Evolutionary conservation across 148 eudicot genomes (phyloP), one percentile per base, ranked within the genome.

Genomic region (Rhododendron simsii): DNA sequence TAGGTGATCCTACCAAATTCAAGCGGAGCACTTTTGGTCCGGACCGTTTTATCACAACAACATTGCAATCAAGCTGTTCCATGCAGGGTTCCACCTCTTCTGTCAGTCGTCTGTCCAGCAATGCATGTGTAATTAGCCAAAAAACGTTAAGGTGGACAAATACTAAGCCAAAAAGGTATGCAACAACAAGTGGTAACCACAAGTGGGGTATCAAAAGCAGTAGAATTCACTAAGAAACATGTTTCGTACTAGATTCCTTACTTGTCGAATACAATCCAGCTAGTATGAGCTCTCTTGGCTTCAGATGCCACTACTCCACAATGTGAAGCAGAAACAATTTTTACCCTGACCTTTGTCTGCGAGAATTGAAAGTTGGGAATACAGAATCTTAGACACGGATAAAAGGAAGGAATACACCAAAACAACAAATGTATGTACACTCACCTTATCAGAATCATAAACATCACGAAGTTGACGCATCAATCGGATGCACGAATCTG

Each of bases 201-300:
- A 3, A 61, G 0, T 75, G 75, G 30, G 57, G 82, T 67, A 79
- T 50, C 18, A 81, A 76, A 85, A 21, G 55, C 63, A 78, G 18
- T 47, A 16, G 28, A 0, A 41, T 57, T 84, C 7, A 39, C 69
- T 39, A 82, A 59, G 30, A 82, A 75, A 61, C 53, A 12, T 16
- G 78, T 21, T 79, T 50, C 87, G 35, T 39, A 87, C 78, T 78
- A 30, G 30, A 18, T 74, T 14, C 45, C 87, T 93, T 95, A 95
- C 98, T 89, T 95, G 84, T 95, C 98, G 86, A 95, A 89, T 87
- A 95, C 86, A 67, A 93, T 91, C 98, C 98, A 95, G 87, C 89
- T 91, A 26, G 96, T 86, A 81, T 81, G 90, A 84, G 90, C 84
- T 89, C 78, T 91, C 91, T 84, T 90, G 73, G 95, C 94, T 92